phyloP scores from a whole-genome alignment of 495 filamentous ascomycete genomes.

The Lentithecium fluviatile region DNA sequence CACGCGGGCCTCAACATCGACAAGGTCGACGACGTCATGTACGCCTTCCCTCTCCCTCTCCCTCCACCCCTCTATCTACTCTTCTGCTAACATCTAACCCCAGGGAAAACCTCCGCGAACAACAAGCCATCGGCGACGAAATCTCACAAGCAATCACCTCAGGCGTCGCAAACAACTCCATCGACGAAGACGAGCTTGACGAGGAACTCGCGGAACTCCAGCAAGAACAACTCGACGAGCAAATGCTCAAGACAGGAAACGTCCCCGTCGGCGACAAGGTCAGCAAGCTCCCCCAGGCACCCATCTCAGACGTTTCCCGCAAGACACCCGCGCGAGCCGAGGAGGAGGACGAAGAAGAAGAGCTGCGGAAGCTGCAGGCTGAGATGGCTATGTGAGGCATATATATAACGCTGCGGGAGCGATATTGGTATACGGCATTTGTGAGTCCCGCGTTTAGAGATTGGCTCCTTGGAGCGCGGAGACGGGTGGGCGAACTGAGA shows the following conservation, averaged over 20 bases:
- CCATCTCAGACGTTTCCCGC: constrained; percentile 71
- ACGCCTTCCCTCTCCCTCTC: constrained; percentile 45
- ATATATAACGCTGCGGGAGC: too few relatives aligned
- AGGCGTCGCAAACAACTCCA: constrained; percentile 63
- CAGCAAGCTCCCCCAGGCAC: constrained; percentile 67
- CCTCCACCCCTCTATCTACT: not conserved
- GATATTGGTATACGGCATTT: too few relatives aligned
- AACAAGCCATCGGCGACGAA: constrained; percentile 88
- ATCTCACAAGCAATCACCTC: constrained; percentile 80
- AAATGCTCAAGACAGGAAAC: constrained; percentile 86
- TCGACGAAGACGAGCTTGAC: constrained; percentile 86
- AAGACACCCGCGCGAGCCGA: constrained; percentile 46
- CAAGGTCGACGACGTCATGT: constrained; percentile 95
- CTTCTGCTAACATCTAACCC: constrained; percentile 7
- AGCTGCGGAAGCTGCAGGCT: constrained; percentile 87
- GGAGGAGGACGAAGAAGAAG: constrained; percentile 94
- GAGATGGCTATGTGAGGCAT: constrained; percentile 88
- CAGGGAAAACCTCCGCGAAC: constrained; percentile 91
- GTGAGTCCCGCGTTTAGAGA: too few relatives aligned
- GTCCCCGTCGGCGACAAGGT: constrained; percentile 70
- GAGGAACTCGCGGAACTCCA: constrained; percentile 80
- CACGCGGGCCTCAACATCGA: constrained; percentile 87
- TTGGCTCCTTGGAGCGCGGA: too few relatives aligned
- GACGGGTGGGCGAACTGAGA: too few relatives aligned
- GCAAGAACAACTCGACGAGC: constrained; percentile 78